Evolutionary conservation across 192 early-diverging fungal genomes (phyloP), one percentile per base, ranked within the genome.

Genomic region (Backusella circina): DNA sequence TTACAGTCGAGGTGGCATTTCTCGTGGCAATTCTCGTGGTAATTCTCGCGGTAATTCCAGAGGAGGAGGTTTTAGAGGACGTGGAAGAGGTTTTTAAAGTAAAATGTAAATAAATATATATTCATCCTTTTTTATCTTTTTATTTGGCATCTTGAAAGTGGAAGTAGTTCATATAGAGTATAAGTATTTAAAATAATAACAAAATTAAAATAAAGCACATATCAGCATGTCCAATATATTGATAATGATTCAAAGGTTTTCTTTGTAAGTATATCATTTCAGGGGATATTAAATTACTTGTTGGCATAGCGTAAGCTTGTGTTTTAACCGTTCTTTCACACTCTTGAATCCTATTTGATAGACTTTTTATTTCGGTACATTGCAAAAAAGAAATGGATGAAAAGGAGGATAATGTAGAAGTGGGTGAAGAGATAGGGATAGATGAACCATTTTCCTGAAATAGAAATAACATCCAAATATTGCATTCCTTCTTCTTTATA

Each of bases 341-440:
- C 38, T 67, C 18, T 38, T 67, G 31, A 13, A 18, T 16, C 36
- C 6, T 32, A n/a, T 18, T 31, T 6, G 66, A 4, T 5, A 28
- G 41, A 44, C 41, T 28, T 5, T 30, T 47, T 16, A 70, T 30
- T 70, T 70, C 39, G 41, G 6, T 41, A 31, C 23, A 35, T 6
- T 72, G 50, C 16, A 28, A 54, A 41, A 71, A 47, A 31, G 67
- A 28, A 32, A 54, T 57, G 37, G 47, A 36, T 1, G 69, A 50
- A 3, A 69, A 57, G 5, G 39, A 71, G 2, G 69, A 65, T 3
- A 69, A 54, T 12, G 75, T 66, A 1, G 64, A 74, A 28, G 72
- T 74, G 2, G 72, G 72, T 6, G 72, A 74, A 15, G 72, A 15
- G 6, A 74, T 15, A 15, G 67, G 18, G 33, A 65, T 44, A 26